Evolutionary conservation across 2,329 filamentous ascomycete species (phyloP).

Genomic region (Ascochyta rabiei): DNA sequence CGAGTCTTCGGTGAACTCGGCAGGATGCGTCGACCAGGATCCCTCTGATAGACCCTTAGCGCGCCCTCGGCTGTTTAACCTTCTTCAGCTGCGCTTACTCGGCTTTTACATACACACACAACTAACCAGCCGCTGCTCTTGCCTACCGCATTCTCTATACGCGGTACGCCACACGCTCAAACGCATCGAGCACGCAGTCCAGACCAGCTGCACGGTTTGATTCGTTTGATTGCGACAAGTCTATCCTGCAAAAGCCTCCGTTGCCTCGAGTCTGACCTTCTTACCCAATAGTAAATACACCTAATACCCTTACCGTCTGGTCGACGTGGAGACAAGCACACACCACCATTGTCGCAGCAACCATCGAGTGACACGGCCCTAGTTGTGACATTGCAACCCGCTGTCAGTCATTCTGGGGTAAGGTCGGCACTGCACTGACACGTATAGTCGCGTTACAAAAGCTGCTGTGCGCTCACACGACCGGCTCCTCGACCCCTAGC

Average conservation of each 20-base stretch:
- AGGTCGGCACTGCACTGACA: slow-evolving; percentile 20
- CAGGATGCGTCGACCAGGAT: slow-evolving; percentile 31
- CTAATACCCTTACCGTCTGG: neutral
- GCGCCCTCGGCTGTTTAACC: slow-evolving; percentile 36
- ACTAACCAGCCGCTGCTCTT: slow-evolving; percentile 28
- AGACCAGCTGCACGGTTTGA: slow-evolving; percentile 6
- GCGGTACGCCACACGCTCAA: slow-evolving; percentile 1
- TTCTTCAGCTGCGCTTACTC: slow-evolving; percentile 22
- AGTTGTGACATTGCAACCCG: slow-evolving; percentile 1
- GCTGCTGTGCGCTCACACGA: slow-evolving; percentile 3
- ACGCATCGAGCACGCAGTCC: neutral
- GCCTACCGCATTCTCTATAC: slow-evolving; percentile 14
- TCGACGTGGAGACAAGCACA: slow-evolving; percentile 17
- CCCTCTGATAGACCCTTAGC: slow-evolving; percentile 21
- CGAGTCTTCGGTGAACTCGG: slow-evolving; percentile 34
- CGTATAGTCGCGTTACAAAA: slow-evolving; percentile 17
- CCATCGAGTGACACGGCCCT: slow-evolving; percentile 5
- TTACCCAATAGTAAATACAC: too few relatives aligned
- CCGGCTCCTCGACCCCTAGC: slow-evolving; percentile 14
- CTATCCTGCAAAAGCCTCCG: neutral
- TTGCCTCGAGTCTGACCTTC: neutral
- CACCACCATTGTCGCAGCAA: slow-evolving; percentile 15
- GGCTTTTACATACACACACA: slow-evolving; percentile 27
- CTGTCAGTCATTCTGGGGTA: slow-evolving; percentile 21
- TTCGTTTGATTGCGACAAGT: neutral